phyloP scores from a whole-genome alignment of 75 land plant species.

The Larix kaempferi region DNA sequence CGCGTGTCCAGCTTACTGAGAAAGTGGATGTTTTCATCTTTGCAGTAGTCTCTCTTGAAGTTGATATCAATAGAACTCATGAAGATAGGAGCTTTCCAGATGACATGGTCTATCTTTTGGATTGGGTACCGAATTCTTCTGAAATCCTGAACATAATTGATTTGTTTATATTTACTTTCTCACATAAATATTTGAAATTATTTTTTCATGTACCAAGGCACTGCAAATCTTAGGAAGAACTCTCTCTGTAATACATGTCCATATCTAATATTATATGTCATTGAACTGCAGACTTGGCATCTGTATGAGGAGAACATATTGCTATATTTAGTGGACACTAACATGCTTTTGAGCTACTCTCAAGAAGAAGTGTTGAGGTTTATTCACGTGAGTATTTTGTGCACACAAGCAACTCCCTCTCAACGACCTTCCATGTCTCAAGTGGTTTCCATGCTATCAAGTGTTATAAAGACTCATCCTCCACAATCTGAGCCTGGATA shows the following conservation, averaged over 20 bases:
- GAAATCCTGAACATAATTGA: neutral
- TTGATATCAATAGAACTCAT: constrained; percentile 8
- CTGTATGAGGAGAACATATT: constrained; percentile 20
- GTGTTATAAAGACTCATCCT: neutral
- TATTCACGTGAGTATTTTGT: constrained; percentile 16
- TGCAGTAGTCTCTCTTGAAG: constrained; percentile 40
- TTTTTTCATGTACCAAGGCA: neutral
- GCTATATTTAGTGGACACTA: constrained; percentile 15
- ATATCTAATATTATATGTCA: neutral
- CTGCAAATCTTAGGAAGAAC: neutral
- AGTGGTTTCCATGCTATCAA: constrained; percentile 19
- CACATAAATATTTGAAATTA: neutral
- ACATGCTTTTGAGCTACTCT: neutral
- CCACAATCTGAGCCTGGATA: neutral
- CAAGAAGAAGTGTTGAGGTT: constrained; percentile 18
- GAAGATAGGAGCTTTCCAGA: constrained; percentile 2
- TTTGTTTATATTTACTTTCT: neutral
- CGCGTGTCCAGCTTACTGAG: constrained; percentile 31
- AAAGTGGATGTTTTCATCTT: constrained; percentile 44
- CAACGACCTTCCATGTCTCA: constrained; percentile 21
- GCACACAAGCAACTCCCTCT: constrained; percentile 19
- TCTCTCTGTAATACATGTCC: neutral
- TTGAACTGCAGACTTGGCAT: constrained; percentile 19
- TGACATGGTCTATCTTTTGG: constrained; percentile 3
- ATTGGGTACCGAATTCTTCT: neutral